Evolutionary conservation across 2,329 filamentous ascomycete species (phyloP), one percentile per base, ranked within the genome.

Genomic region (Rhinocladiella similis): DNA sequence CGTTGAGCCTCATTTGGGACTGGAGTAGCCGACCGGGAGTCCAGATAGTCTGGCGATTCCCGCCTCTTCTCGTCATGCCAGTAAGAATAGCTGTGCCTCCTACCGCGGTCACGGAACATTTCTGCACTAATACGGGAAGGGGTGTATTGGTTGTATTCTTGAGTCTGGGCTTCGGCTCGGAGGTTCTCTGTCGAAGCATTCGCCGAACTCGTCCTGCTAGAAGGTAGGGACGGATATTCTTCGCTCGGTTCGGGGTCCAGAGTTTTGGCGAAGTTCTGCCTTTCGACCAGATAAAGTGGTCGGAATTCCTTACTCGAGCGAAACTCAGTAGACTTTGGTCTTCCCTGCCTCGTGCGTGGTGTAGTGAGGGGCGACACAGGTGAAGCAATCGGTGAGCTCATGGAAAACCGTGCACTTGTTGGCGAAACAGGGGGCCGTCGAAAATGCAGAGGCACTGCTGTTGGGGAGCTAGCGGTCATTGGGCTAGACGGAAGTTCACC

Each of bases 251-350:
- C 69, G 14, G 66, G 69, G 60, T 70, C 73, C 14, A 57, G 66
- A 16, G 69, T 67, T 65, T 80, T 79, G 16, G 62, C 67, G 9
- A 68, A 61, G 18, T 75, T 73, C 62, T 80, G 83, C 27, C 79
- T 85, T 70, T 95, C 89, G 5, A 96, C 83, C 19, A 96, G 84
- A 72, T 89, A 93, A 7, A 97, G 75, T 0, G 92, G 92, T 63
- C 89, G 86, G 66, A 92, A 87, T 68, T 94, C 90, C 53, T 82
- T 82, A 16, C 72, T 75, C 35, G 72, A 73, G 57, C 74, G 77
- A 67, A 83, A 83, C 59, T 83, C 80, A 3, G 75, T 73, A 1
- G 80, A 83, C 50, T 72, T 74, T 1, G 76, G 72, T 35, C 80
- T 77, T 45, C 71, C 70, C 59, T 79, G 76, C 29, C 77, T 73